Conservation (phyloP, 257 asterid genomes). For the Nicotiana benthamiana region DNA sequence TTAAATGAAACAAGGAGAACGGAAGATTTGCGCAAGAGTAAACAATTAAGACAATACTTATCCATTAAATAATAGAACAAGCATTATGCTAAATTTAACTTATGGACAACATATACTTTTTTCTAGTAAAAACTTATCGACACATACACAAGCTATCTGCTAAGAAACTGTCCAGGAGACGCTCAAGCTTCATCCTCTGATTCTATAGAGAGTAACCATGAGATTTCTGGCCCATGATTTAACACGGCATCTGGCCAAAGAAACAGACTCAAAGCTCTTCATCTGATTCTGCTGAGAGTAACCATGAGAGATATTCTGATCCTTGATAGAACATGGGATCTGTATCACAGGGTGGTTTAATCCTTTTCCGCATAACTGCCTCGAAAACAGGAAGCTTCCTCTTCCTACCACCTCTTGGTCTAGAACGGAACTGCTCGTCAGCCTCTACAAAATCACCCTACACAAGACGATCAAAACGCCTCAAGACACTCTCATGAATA, state of each 20-base stretch:
- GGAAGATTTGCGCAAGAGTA: too few relatives aligned
- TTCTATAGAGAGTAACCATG: not conserved
- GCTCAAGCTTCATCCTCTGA: not conserved
- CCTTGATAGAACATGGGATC: slow-evolving; percentile 29
- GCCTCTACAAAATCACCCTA: slow-evolving; percentile 78
- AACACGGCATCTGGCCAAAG: not conserved
- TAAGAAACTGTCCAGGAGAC: not conserved
- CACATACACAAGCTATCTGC: not conserved
- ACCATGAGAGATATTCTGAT: slow-evolving; percentile 25
- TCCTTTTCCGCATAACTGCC: slow-evolving; percentile 58
- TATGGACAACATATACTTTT: not conserved
- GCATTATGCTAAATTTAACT: too few relatives aligned
- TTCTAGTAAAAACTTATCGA: not conserved
- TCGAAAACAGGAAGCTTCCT: slow-evolving; percentile 54
- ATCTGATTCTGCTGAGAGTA: slow-evolving; percentile 25
- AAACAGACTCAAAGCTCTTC: not conserved
- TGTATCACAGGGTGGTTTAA: slow-evolving; percentile 42
- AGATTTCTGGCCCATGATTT: not conserved
- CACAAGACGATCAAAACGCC: not conserved
- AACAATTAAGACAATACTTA: not conserved
- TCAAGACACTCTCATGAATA: not conserved
- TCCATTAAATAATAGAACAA: too few relatives aligned
- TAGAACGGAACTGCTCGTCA: slow-evolving; percentile 57
- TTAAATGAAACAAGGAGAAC: too few relatives aligned
- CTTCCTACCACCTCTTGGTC: slow-evolving; percentile 83